Evolutionary conservation across 2,329 filamentous ascomycete species (phyloP).

Genomic region (Epichloe uncinata): DNA sequence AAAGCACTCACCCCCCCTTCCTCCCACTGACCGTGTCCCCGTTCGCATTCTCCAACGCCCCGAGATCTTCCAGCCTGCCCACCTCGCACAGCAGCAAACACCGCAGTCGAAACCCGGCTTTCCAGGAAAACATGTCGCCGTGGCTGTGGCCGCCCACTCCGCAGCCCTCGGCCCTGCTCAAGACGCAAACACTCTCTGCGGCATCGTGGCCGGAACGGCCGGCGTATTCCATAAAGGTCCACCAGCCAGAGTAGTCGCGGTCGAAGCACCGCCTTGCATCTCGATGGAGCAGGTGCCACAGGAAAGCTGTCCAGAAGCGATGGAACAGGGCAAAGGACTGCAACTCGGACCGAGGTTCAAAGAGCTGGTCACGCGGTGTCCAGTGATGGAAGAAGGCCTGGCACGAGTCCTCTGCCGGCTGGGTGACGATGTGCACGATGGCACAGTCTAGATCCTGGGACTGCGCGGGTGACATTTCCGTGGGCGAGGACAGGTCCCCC

Average conservation of each 20-base stretch:
- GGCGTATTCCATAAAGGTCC: constrained; percentile 4
- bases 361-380: background rate
- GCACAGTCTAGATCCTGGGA: constrained; percentile 2
- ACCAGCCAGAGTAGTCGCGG: background rate
- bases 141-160: constrained; percentile 1
- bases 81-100: constrained; percentile 5
- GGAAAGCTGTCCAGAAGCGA: constrained; percentile 3
- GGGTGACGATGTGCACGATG: background rate
- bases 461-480: constrained; percentile 4
- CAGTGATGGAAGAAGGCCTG: constrained; percentile 2
- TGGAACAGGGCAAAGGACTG: background rate
- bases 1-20: too few species aligned
- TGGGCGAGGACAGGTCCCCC: background rate
- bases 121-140: constrained; percentile 4
- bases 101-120: constrained; percentile 1
- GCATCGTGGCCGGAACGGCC: background rate
- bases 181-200: background rate
- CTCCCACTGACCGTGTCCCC: too few species aligned
- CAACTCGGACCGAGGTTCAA: background rate
- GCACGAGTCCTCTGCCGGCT: background rate
- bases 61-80: background rate
- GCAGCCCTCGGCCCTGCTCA: background rate
- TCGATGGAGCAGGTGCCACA: constrained; percentile 2
- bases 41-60: background rate
- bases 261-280: background rate